phyloP scores from a whole-genome alignment of 345 rosid genomes.

The Kandelia obovata region DNA sequence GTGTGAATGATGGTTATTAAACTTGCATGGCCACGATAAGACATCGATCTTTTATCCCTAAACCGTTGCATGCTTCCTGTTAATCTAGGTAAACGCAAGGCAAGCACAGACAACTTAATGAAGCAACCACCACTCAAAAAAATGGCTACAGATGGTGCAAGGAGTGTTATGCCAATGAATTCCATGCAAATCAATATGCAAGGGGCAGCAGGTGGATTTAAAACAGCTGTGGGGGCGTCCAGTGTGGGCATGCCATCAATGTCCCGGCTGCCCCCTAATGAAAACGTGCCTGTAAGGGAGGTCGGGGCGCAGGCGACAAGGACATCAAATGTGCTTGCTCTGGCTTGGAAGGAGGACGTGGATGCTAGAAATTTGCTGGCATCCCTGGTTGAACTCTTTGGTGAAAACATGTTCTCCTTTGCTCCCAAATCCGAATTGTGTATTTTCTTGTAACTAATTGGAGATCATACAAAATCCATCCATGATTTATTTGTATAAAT shows the following conservation, averaged over 20 bases:
- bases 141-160: slow-evolving; percentile 39
- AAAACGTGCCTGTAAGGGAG: slow-evolving; percentile 38
- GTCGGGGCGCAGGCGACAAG: slow-evolving; percentile 20
- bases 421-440: slow-evolving; percentile 59
- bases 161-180: slow-evolving; percentile 48
- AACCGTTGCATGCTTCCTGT: slow-evolving; percentile 1
- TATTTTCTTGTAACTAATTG: slow-evolving; percentile 50
- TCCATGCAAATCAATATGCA: slow-evolving; percentile 53
- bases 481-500: slow-evolving; percentile 19
- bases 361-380: slow-evolving; percentile 54
- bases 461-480: not conserved
- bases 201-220: slow-evolving; percentile 39
- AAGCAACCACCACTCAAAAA: slow-evolving; percentile 70
- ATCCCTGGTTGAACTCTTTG: slow-evolving; percentile 56
- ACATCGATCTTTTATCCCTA: not conserved
- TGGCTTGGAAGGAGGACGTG: slow-evolving; percentile 62
- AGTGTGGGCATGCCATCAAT: slow-evolving; percentile 25
- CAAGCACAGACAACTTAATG: slow-evolving; percentile 54
- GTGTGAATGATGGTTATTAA: not conserved
- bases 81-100: slow-evolving; percentile 72
- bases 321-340: slow-evolving; percentile 46
- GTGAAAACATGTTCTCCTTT: slow-evolving; percentile 65
- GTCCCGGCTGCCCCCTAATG: slow-evolving; percentile 36
- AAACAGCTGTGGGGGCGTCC: slow-evolving; percentile 35
- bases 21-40: not conserved